These are phyloP conservation scores for Priceomyces haplophilus DNA, from an alignment of 805 yeast species.

Conservation along the genomic window DNA sequence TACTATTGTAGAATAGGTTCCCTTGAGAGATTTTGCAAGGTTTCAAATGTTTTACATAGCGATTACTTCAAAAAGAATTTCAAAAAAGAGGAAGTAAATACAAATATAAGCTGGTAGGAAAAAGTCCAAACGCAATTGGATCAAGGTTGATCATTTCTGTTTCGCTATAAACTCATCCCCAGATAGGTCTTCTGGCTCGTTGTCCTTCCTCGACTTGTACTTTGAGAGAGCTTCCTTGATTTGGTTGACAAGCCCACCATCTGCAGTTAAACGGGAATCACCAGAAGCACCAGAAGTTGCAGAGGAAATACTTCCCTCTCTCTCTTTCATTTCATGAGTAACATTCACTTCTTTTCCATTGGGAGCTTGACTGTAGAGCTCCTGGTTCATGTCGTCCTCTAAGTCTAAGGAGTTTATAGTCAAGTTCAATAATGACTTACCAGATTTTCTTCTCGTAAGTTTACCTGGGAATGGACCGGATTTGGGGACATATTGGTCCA, in stretches of 20 bases:
- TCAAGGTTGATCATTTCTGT: neutral
- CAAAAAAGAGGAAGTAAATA: no score
- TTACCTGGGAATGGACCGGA: conserved; percentile 51
- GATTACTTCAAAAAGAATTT: no score
- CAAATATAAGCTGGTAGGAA: no score
- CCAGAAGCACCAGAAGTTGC: conserved; percentile 24
- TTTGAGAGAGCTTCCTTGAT: conserved; percentile 35
- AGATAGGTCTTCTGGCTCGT: conserved; percentile 41
- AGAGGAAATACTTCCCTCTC: conserved; percentile 17
- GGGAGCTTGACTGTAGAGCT: conserved; percentile 15
- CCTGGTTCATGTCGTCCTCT: conserved; percentile 54
- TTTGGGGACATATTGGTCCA: conserved; percentile 43
- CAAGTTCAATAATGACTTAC: conserved; percentile 67
- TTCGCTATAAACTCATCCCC: conserved; percentile 60
- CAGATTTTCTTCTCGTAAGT: conserved; percentile 64
- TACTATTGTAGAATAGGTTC: no score
- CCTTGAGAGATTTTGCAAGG: no score
- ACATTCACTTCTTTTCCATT: conserved; percentile 18
- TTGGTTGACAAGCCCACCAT: conserved; percentile 32
- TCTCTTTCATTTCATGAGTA: conserved; percentile 17
- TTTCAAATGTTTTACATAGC: no score
- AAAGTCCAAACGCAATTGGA: no score
- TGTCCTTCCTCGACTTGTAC: conserved; percentile 24
- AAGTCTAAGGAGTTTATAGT: conserved; percentile 67
- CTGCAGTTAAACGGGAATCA: conserved; percentile 28